These are phyloP conservation scores for Dillenia suffruticosa DNA, from an alignment of 164 flowering plant genomes.

Conservation along the genomic window DNA sequence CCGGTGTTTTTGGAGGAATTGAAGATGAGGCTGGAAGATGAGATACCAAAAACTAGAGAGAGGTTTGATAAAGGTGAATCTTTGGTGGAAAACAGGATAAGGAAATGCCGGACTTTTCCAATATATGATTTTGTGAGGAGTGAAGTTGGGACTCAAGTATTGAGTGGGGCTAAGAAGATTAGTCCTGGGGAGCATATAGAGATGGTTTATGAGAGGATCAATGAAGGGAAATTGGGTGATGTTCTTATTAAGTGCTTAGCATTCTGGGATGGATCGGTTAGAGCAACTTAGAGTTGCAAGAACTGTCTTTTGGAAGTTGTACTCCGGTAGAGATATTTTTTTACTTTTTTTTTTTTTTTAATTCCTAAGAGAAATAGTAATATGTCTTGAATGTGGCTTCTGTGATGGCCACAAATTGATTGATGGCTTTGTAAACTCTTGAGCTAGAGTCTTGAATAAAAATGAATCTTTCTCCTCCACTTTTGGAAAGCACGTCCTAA, in stretches of 20 bases:
- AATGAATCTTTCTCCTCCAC: too few relatives aligned
- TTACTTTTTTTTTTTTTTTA: too few relatives aligned
- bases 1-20: conserved; percentile 38
- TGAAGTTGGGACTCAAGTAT: conserved; percentile 36
- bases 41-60: conserved; percentile 28
- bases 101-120: conserved; percentile 45
- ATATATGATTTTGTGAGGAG: conserved; percentile 37
- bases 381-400: too few relatives aligned
- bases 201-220: conserved; percentile 40
- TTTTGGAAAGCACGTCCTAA: too few relatives aligned
- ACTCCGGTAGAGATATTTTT: too few relatives aligned
- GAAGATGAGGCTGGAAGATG: conserved; percentile 22
- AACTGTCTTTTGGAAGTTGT: too few relatives aligned
- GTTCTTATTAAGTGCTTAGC: conserved; percentile 33
- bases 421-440: too few relatives aligned
- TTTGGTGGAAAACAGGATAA: conserved; percentile 29
- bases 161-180: conserved; percentile 37
- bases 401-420: too few relatives aligned
- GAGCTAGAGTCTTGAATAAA: too few relatives aligned
- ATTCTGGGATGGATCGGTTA: conserved; percentile 22
- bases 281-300: not conserved
- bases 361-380: too few relatives aligned
- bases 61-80: conserved; percentile 34
- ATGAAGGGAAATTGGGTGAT: conserved; percentile 38
- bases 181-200: conserved; percentile 55